Evolutionary conservation across 2,329 filamentous ascomycete genomes (phyloP), one percentile per base, ranked within the genome.

Genomic region (Apiospora rasikravindrae): DNA sequence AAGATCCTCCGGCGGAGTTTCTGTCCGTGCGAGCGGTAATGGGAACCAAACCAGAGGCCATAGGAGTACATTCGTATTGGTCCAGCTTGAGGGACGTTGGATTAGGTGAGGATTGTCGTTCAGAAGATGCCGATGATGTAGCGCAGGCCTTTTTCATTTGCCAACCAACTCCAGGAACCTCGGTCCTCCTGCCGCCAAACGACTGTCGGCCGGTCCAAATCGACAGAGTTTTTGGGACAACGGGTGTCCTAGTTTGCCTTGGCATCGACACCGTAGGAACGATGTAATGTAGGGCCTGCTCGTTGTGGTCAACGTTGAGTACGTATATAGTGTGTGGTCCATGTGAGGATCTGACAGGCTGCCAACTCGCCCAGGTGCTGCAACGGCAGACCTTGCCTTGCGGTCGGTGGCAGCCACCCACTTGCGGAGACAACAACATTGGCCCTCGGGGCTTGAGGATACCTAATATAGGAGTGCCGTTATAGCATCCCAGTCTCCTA

Each of bases 401-500:
- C 47, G 24, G 26, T 22, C 47, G 24, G 26, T 22, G 53, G 16
- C 66, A 68, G 66, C 7, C 33, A 57, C 33, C n/a, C 42, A 51
- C 44, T 33, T 33, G 13, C 47, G 24, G 14, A 22, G 16, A 51
- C 24, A 51, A 44, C 33, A 7, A 26, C 40, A 67, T 10, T 29
- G 19, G 26, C 42, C 14, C 44, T 44, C 66, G n/a, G 40, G 14
- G 29, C 47, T 68, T 47, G 57, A 44, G 26, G 24, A 47, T 24
- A 49, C 44, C 19, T 13, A 14, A n/a, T 69, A 49, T 69, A 49
- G 33, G 26, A 69, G 67, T 37, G 44, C 44, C 44, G 44, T 49
- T 69, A 69, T 69, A 69, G 26, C 67, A 49, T 26, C 68, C 68
- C 47, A 29, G 68, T 37, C 37, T 69, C 67, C 10, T 26, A 6